Evolutionary conservation across 768 basidiomycete genomes (phyloP), one percentile per base, ranked within the genome.

Genomic region (Auricularia heimuer): DNA sequence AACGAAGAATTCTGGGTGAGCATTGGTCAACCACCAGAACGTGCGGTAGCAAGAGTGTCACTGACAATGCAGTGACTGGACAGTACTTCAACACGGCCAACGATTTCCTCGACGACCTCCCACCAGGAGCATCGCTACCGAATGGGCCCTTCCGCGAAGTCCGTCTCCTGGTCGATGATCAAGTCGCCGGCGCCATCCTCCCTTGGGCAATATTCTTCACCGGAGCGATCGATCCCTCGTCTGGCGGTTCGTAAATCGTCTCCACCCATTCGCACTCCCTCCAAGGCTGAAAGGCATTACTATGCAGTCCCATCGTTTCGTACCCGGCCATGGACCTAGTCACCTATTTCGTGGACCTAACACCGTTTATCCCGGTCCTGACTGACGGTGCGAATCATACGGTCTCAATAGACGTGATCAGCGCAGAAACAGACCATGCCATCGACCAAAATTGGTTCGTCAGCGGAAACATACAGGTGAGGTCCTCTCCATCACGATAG

Each of bases 1-100:
- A 79, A 81, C 1, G 87, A 87, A 71, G 90, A 92, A 74, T 91
- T 90, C 71, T 92, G 90, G 90, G 89, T 89, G 68, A 61, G 78
- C 16, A 6, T 18, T 6, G 18, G 4, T 18, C 10, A 51, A 51
- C 6, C 47, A 65, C 29, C 29, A 29, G 29, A 29, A 29, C 29
- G 29, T 29, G 29, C 29, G 29, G 29, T 16, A 16, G 21, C 14
- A 7, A 36, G 42, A 37, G 65, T 34, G 35, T 60, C 60, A 62
- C 47, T 3, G 24, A 47, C 16, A 3, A 36, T 61, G 62, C 63
- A 66, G 24, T 24, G 24, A 24, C 24, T 58, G 42, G 29, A 42
- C 42, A 54, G 88, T 92, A 90, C 69, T 84, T 80, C 75, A 90
- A 90, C 67, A 77, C 78, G 21, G 79, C 88, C 4, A 82, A 88